These are phyloP conservation scores for Pseudogymnoascus sp. DNA, from an alignment of 2,329 filamentous ascomycete genomes.

Conservation along the genomic window DNA sequence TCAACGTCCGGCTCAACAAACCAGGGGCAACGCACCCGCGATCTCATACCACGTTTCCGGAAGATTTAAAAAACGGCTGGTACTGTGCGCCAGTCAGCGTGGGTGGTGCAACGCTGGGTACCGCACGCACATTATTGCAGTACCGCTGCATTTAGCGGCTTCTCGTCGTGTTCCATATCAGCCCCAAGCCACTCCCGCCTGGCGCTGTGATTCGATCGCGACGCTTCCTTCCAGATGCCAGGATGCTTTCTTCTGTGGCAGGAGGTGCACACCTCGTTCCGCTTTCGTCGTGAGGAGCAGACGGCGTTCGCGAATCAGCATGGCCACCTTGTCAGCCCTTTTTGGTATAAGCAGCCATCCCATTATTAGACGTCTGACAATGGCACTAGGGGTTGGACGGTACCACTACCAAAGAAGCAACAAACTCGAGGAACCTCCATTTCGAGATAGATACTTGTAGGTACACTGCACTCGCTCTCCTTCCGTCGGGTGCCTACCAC, in stretches of 20 bases:
- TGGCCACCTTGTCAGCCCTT: not conserved
- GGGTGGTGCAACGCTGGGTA: not conserved
- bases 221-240: not conserved
- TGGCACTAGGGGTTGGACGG: not conserved
- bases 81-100: not conserved
- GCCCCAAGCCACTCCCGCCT: not conserved
- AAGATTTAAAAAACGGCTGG: not conserved
- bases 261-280: not conserved
- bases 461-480: not conserved
- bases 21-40: not conserved
- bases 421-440: not conserved
- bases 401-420: not conserved
- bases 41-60: slow-evolving; percentile 4
- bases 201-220: not conserved
- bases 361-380: slow-evolving; percentile 5
- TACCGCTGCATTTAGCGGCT: not conserved
- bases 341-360: not conserved
- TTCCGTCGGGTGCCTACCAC: not conserved
- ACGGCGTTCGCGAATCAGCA: not conserved
- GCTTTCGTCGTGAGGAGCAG: not conserved
- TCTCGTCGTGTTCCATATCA: slow-evolving; percentile 1
- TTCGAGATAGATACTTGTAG: not conserved
- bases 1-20: not conserved
- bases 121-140: not conserved
- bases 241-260: not conserved